These are phyloP conservation scores for Mortierella polycephala DNA, from an alignment of 371 early-diverging fungal genomes.

Conservation along the genomic window DNA sequence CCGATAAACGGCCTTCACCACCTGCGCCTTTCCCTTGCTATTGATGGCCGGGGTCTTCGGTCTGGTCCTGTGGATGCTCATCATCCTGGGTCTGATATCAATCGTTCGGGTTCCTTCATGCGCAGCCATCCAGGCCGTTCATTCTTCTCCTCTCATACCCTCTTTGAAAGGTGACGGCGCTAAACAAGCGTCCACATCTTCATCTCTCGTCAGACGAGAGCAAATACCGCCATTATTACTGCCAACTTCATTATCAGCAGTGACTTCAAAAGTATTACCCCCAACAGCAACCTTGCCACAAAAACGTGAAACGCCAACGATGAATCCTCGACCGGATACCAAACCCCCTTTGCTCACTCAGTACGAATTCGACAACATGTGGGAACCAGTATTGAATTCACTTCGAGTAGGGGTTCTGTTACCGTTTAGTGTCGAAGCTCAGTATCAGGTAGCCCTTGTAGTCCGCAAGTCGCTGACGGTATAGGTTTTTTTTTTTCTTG, in stretches of 20 bases:
- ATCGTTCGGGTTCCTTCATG: no score
- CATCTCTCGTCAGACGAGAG: background rate
- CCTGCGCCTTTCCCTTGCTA: no score
- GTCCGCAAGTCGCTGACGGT: slow-evolving; percentile 23
- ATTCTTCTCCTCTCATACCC: background rate
- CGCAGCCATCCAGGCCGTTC: no score
- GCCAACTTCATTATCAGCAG: background rate
- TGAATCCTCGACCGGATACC: background rate
- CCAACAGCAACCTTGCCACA: background rate
- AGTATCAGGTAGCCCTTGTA: background rate
- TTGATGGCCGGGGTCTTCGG: no score
- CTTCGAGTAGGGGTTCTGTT: slow-evolving; percentile 32
- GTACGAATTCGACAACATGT: slow-evolving; percentile 18
- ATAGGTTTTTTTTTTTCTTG: background rate
- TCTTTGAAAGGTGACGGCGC: background rate
- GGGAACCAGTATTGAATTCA: slow-evolving; percentile 16
- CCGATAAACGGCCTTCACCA: no score
- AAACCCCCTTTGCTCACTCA: slow-evolving; percentile 26
- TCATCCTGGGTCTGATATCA: no score
- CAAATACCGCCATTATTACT: background rate
- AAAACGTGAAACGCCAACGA: background rate
- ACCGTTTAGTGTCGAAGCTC: slow-evolving; percentile 4
- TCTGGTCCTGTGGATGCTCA: no score
- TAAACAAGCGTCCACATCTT: background rate
- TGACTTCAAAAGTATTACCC: background rate